These are phyloP conservation scores for Trichoderma semiorbis DNA, from an alignment of 2,329 filamentous ascomycete genomes.

Conservation along the genomic window DNA sequence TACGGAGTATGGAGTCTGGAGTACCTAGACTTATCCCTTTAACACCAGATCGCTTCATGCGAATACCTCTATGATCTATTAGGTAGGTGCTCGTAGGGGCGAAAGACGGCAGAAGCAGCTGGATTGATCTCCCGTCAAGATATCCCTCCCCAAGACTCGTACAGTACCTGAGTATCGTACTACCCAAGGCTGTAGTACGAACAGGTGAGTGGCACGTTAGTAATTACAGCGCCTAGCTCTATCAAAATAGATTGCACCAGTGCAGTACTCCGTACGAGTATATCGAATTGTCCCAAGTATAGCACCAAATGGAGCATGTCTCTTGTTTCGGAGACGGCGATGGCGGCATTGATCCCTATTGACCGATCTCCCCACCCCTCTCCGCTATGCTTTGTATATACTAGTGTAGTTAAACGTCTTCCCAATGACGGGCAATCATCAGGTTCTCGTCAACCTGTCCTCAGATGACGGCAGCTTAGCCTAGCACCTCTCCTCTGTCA, in stretches of 20 bases:
- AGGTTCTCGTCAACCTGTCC: background rate
- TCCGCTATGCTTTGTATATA: background rate
- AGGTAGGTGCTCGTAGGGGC: background rate
- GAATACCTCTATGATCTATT: background rate
- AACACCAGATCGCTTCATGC: background rate
- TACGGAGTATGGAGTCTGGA: background rate
- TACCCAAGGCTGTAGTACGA: background rate
- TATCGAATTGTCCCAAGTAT: background rate
- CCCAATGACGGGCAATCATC: background rate
- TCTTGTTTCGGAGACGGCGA: background rate
- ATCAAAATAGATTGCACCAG: background rate
- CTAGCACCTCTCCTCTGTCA: background rate
- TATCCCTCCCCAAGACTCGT: background rate
- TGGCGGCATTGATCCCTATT: conserved; percentile 12
- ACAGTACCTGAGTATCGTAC: background rate
- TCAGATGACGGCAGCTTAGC: background rate
- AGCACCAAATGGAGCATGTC: background rate
- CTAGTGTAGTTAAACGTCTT: background rate
- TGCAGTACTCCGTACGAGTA: background rate
- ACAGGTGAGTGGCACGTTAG: background rate
- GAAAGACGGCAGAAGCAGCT: background rate
- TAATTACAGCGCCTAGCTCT: background rate
- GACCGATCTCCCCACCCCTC: conserved; percentile 2
- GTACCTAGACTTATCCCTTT: background rate
- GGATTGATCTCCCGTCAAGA: background rate